Evolutionary conservation across 2,329 filamentous ascomycete genomes (phyloP).

Genomic region (Verticillium dahliae): DNA sequence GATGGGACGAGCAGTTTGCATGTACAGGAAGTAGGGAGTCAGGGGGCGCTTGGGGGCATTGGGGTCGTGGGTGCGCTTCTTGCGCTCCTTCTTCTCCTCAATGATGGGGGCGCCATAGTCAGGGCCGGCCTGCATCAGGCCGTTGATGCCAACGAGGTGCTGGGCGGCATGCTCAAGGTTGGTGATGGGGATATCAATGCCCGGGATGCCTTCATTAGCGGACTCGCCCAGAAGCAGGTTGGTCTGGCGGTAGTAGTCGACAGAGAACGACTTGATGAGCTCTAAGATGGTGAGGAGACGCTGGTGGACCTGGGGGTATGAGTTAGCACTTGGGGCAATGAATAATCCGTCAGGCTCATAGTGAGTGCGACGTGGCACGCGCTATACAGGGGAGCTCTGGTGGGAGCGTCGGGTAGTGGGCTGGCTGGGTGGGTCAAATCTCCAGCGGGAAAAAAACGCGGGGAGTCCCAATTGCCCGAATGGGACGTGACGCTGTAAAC

Average conservation of each 20-base stretch:
- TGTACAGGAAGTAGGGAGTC: slow-evolving; percentile 93
- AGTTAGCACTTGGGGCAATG: slow-evolving; percentile 26
- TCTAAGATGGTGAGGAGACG: slow-evolving; percentile 74
- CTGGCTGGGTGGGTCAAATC: slow-evolving; percentile 3
- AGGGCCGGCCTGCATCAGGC: not conserved
- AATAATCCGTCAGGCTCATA: not conserved
- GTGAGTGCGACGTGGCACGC: not conserved
- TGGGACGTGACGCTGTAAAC: slow-evolving; percentile 2
- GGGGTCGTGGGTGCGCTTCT: slow-evolving; percentile 80
- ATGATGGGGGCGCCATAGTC: slow-evolving; percentile 30
- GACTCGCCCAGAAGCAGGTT: slow-evolving; percentile 70
- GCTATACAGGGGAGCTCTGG: slow-evolving; percentile 2
- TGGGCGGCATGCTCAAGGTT: slow-evolving; percentile 47
- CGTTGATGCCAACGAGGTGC: slow-evolving; percentile 31
- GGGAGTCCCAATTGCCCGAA: slow-evolving; percentile 1
- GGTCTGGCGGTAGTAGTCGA: slow-evolving; percentile 83
- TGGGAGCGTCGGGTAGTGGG: not conserved
- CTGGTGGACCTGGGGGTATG: slow-evolving; percentile 56
- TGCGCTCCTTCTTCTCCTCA: slow-evolving; percentile 79
- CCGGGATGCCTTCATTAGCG: slow-evolving; percentile 35
- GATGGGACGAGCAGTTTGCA: slow-evolving; percentile 77
- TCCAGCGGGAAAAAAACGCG: slow-evolving; percentile 14
- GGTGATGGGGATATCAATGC: slow-evolving; percentile 35
- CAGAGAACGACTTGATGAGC: slow-evolving; percentile 71
- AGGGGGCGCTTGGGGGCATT: slow-evolving; percentile 92